phyloP scores from a whole-genome alignment of 1,284 basidiomycete species.

The Tylopilus sp. region DNA sequence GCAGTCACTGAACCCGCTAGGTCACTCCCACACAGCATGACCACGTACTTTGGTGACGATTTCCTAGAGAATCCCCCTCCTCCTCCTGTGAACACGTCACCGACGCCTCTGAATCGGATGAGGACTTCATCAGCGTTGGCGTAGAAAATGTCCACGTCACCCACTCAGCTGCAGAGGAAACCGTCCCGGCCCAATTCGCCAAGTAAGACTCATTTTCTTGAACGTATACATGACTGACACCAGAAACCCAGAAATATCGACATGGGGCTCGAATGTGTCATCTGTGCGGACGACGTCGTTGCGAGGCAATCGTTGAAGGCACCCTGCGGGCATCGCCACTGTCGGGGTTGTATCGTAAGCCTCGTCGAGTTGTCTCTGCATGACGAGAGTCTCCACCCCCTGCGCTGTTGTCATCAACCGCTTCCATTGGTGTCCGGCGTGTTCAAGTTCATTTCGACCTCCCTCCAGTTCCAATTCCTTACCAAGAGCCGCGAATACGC shows the following conservation, averaged over 20 bases:
- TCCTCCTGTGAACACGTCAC: not conserved
- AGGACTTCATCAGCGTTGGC: not conserved
- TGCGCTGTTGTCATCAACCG: slow-evolving; percentile 38
- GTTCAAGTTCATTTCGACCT: slow-evolving; percentile 24
- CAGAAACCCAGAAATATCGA: not conserved
- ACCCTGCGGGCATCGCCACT: slow-evolving; percentile 39
- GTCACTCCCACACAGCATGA: slow-evolving; percentile 1
- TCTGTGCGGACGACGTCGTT: slow-evolving; percentile 19
- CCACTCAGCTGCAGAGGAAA: not conserved
- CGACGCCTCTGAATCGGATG: not conserved
- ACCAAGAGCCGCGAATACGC: slow-evolving; percentile 32
- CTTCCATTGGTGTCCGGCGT: slow-evolving; percentile 32
- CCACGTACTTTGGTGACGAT: slow-evolving; percentile 7
- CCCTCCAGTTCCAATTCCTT: slow-evolving; percentile 25
- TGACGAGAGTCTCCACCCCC: slow-evolving; percentile 41
- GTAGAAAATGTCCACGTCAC: slow-evolving; percentile 8
- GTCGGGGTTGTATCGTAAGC: slow-evolving; percentile 33
- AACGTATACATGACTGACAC: not conserved
- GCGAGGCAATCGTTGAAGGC: slow-evolving; percentile 19
- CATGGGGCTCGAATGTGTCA: slow-evolving; percentile 18
- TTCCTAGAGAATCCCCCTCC: not conserved
- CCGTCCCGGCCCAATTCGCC: not conserved
- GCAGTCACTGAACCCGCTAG: not conserved
- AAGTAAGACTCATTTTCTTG: slow-evolving; percentile 10
- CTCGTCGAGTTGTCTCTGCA: slow-evolving; percentile 36